phyloP scores from a whole-genome alignment of 2,329 filamentous ascomycete genomes.

The Apiospora hydei region DNA sequence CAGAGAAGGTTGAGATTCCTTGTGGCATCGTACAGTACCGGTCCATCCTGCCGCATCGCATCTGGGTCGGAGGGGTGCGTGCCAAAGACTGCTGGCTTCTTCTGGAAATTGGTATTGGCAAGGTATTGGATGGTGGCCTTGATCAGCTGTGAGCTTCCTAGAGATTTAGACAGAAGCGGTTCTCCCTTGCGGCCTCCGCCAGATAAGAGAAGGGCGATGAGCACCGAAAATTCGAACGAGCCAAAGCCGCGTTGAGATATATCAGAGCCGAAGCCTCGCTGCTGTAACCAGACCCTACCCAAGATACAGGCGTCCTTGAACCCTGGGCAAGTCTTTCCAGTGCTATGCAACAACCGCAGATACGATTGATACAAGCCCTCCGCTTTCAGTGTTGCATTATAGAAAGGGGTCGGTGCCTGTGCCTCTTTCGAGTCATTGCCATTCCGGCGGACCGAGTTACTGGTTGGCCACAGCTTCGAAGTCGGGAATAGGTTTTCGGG shows the following conservation, averaged over 20 bases:
- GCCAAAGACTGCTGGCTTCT: slow-evolving; percentile 66
- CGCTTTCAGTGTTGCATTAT: slow-evolving; percentile 84
- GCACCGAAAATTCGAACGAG: slow-evolving; percentile 86
- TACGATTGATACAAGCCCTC: slow-evolving; percentile 79
- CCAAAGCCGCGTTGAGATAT: slow-evolving; percentile 86
- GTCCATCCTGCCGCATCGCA: slow-evolving; percentile 54
- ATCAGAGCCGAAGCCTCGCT: slow-evolving; percentile 78
- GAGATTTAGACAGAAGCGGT: slow-evolving; percentile 76
- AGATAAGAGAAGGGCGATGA: slow-evolving; percentile 81
- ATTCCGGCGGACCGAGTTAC: slow-evolving; percentile 72
- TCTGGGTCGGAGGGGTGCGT: slow-evolving; percentile 53
- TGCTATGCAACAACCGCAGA: slow-evolving; percentile 75
- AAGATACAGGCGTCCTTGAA: slow-evolving; percentile 87
- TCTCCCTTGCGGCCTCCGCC: slow-evolving; percentile 76
- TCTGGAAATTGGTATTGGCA: slow-evolving; percentile 73
- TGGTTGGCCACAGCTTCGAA: slow-evolving; percentile 73
- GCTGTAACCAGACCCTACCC: slow-evolving; percentile 86
- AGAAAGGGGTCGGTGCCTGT: slow-evolving; percentile 74
- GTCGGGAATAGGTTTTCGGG: slow-evolving; percentile 73
- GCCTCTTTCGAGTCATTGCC: slow-evolving; percentile 52
- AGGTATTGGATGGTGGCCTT: slow-evolving; percentile 93
- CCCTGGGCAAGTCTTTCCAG: slow-evolving; percentile 71
- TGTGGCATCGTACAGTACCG: slow-evolving; percentile 79
- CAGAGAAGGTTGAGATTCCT: slow-evolving; percentile 83
- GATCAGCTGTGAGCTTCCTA: slow-evolving; percentile 93